Evolutionary conservation across 2,329 filamentous ascomycete species (phyloP).

Genomic region (Geosmithia putterillii): DNA sequence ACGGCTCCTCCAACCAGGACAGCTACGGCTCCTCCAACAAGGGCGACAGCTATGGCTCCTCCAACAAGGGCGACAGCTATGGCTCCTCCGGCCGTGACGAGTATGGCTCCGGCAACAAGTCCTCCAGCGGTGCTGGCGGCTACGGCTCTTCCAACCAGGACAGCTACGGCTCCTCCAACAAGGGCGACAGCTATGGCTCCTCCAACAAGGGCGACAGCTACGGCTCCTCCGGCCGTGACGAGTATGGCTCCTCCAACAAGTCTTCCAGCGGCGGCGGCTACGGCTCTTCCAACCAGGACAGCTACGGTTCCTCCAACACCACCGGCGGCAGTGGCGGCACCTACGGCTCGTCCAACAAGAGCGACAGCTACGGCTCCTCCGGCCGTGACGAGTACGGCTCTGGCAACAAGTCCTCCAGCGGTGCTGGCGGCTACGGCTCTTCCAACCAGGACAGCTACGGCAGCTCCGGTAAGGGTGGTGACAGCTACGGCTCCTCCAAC

Average conservation of each 20-base stretch:
- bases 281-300: background rate
- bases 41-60: background rate
- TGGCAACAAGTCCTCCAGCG: background rate
- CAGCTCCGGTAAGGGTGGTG: background rate
- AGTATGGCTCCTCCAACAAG: background rate
- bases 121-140: background rate
- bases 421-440: background rate
- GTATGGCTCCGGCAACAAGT: too few relatives aligned
- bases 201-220: too few relatives aligned
- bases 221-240: background rate
- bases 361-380: background rate
- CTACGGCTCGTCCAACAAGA: background rate
- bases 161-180: background rate
- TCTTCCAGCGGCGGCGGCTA: background rate
- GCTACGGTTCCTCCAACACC: background rate
- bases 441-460: background rate
- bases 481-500: background rate
- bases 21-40: background rate
- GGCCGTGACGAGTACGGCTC: too few relatives aligned
- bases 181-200: background rate
- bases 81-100: background rate
- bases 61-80: background rate
- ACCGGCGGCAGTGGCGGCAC: too few relatives aligned
- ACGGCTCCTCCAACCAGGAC: background rate
- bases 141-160: background rate